These are phyloP conservation scores for Penicillium alfredii DNA, from an alignment of 495 filamentous ascomycete species.

Conservation along the genomic window DNA sequence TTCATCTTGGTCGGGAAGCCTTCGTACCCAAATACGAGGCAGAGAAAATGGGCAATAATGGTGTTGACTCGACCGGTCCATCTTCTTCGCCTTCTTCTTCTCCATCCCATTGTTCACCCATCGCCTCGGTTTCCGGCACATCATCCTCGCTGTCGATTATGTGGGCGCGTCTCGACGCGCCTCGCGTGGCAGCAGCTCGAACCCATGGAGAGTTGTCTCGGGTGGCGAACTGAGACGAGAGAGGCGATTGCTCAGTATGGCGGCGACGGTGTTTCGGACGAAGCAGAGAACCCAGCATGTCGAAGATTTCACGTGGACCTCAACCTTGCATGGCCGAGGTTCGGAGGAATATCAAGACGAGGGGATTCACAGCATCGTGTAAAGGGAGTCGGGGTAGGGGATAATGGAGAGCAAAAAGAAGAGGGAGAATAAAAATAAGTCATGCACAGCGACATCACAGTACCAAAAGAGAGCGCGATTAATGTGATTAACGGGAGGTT, in stretches of 20 bases:
- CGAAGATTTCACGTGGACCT: conserved; percentile 4
- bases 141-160: conserved; percentile 8
- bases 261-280: conserved; percentile 36
- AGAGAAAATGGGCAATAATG: conserved; percentile 78
- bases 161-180: conserved; percentile 7
- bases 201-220: conserved; percentile 29
- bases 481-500: conserved; percentile 7
- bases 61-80: conserved; percentile 49
- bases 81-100: conserved; percentile 51
- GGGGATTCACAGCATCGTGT: conserved; percentile 3
- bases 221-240: conserved; percentile 40
- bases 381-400: background rate
- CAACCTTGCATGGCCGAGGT: conserved; percentile 10
- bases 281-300: conserved; percentile 45
- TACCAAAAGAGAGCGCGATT: conserved; percentile 6
- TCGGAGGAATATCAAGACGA: background rate
- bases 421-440: background rate
- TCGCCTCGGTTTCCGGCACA: conserved; percentile 31
- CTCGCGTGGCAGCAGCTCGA: conserved; percentile 11
- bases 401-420: background rate
- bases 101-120: conserved; percentile 36
- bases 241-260: conserved; percentile 41
- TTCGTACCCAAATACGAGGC: conserved; percentile 66
- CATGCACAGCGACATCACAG: background rate
- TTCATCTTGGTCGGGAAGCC: background rate